These are phyloP conservation scores for Rhizoclosmatium sp. DNA, from an alignment of 192 early-diverging fungal genomes.

Conservation along the genomic window DNA sequence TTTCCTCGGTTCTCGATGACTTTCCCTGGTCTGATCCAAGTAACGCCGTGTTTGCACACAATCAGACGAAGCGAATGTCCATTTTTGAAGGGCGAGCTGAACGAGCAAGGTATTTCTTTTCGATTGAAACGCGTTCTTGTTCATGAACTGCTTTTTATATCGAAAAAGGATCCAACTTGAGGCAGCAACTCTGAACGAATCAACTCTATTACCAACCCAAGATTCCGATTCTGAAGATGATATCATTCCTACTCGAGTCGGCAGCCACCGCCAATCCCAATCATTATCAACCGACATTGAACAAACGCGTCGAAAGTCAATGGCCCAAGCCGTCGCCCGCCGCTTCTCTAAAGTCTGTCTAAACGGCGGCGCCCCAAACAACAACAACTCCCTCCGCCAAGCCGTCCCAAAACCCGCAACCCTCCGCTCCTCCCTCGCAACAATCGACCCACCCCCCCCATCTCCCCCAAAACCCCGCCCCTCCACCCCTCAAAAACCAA, in stretches of 20 bases:
- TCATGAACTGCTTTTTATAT: neutral
- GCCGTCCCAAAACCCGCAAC: neutral
- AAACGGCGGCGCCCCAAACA: neutral
- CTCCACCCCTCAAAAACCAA: neutral
- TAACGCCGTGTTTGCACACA: no score
- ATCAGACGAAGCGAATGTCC: neutral
- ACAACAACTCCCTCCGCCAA: neutral
- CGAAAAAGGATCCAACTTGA: neutral
- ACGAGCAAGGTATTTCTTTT: neutral
- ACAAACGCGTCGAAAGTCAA: neutral
- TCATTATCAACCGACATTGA: neutral
- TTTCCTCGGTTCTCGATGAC: no score
- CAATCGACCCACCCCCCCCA: neutral
- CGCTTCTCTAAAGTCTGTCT: neutral
- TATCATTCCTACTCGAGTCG: no score
- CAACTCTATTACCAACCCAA: no score
- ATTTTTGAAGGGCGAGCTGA: neutral
- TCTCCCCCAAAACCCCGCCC: neutral
- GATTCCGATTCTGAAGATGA: no score
- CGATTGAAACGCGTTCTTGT: neutral
- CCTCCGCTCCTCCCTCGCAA: neutral
- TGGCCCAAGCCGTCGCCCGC: conserved; percentile 8
- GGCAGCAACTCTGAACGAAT: no score
- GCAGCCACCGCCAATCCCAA: neutral
- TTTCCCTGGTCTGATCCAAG: no score